Percentiles rank a stretch among this genome's conserved stretches.
Evolutionary conservation across 805 yeast species (phyloP).

Genomic region (Candida railenensis): DNA sequence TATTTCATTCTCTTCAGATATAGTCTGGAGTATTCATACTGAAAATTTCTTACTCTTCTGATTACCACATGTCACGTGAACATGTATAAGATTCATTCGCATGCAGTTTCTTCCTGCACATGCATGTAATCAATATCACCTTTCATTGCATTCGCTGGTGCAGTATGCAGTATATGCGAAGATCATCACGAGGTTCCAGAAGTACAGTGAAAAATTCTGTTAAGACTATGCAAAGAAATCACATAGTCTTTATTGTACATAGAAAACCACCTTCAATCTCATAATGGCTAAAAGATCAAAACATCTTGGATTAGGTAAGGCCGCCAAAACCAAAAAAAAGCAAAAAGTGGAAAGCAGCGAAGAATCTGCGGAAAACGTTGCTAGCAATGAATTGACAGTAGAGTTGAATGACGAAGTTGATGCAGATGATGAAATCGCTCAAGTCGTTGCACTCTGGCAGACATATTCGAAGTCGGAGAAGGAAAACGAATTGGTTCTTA

Average conservation of each 20-base stretch:
- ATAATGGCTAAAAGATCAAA: constrained; percentile 23
- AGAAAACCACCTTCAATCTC: neutral
- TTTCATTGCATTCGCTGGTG: neutral
- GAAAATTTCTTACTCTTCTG: neutral
- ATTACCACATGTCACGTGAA: constrained; percentile 3
- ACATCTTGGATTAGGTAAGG: constrained; percentile 41
- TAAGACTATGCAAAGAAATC: neutral
- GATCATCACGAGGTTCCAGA: neutral
- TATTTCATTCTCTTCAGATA: neutral
- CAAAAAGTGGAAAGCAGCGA: constrained; percentile 25
- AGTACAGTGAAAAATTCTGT: neutral
- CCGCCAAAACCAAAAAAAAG: constrained; percentile 48
- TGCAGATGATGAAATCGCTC: constrained; percentile 77
- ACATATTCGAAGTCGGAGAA: constrained; percentile 57
- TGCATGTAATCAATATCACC: neutral
- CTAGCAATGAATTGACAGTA: constrained; percentile 41
- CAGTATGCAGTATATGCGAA: neutral
- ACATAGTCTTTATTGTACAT: neutral
- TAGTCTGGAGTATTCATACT: neutral
- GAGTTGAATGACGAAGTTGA: constrained; percentile 70
- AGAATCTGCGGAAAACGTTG: constrained; percentile 12
- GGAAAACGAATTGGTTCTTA: constrained; percentile 63
- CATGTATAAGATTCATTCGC: neutral
- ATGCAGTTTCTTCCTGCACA: neutral
- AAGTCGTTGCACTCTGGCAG: constrained; percentile 69